phyloP scores from a whole-genome alignment of 805 yeast species.

The Komagataella pastoris region DNA sequence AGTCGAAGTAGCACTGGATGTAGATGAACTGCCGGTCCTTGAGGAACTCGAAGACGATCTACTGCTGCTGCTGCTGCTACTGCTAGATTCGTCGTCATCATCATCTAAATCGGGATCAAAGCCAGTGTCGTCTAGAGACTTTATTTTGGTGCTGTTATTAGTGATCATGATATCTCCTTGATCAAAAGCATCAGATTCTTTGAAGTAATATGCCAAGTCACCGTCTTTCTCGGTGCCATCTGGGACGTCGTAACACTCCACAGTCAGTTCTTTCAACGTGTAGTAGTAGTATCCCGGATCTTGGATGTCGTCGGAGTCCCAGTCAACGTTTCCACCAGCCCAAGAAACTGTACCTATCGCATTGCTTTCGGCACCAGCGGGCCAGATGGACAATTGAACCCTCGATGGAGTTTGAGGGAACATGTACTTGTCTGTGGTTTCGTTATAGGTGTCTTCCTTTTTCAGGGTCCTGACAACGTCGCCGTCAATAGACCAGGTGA shows the following conservation, averaged over 20 bases:
- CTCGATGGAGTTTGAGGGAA: slow-evolving; percentile 69
- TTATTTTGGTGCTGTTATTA: slow-evolving; percentile 47
- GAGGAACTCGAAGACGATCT: neutral
- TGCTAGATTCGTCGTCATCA: neutral
- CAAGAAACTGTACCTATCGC: slow-evolving; percentile 58
- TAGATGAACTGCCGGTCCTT: neutral
- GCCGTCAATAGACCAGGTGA: slow-evolving; percentile 69
- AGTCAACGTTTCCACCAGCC: slow-evolving; percentile 83
- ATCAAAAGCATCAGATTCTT: slow-evolving; percentile 31
- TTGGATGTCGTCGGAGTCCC: slow-evolving; percentile 65
- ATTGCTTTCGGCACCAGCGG: slow-evolving; percentile 48
- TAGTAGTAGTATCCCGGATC: slow-evolving; percentile 77
- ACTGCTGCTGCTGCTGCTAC: neutral
- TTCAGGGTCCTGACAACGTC: slow-evolving; percentile 47
- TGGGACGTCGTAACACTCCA: slow-evolving; percentile 70
- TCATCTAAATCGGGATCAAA: slow-evolving; percentile 27
- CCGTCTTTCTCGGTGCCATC: slow-evolving; percentile 30
- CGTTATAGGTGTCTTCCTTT: slow-evolving; percentile 47
- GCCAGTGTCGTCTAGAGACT: slow-evolving; percentile 53
- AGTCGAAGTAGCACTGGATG: neutral
- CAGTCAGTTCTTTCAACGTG: slow-evolving; percentile 40
- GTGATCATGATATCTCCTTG: slow-evolving; percentile 44
- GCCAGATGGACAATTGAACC: slow-evolving; percentile 67
- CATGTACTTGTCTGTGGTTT: slow-evolving; percentile 39
- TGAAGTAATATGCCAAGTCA: slow-evolving; percentile 38